Evolutionary conservation across 768 basidiomycete species (phyloP).

Genomic region (Trametes gibbosa): DNA sequence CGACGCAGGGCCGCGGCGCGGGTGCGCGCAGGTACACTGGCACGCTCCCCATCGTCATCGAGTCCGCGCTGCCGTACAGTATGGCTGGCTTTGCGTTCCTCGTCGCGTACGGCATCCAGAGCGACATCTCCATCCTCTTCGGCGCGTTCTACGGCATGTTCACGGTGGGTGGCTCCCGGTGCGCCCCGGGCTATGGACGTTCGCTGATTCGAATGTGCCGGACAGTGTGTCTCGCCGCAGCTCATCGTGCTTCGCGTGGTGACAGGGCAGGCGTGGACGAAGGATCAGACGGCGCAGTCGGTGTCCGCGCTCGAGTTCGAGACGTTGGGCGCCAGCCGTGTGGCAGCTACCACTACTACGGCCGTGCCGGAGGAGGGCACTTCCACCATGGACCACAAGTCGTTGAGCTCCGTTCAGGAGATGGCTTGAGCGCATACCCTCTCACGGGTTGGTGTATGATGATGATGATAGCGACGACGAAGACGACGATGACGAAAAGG

Average conservation of each 20-base stretch:
- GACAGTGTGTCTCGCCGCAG: constrained; percentile 21
- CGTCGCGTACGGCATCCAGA: constrained; percentile 19
- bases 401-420: neutral
- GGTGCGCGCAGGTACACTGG: constrained; percentile 14
- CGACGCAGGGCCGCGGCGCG: neutral
- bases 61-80: constrained; percentile 24
- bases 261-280: constrained; percentile 17
- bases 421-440: neutral
- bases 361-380: neutral
- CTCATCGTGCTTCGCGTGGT: constrained; percentile 21
- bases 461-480: neutral
- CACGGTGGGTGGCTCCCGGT: constrained; percentile 9
- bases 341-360: neutral
- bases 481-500: neutral
- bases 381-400: constrained; percentile 3
- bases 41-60: constrained; percentile 18
- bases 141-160: constrained; percentile 20
- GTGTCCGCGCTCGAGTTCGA: constrained; percentile 12
- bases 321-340: neutral
- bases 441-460: neutral
- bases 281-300: constrained; percentile 1
- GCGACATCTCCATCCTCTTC: constrained; percentile 19
- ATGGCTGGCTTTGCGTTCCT: constrained; percentile 22
- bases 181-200: neutral
- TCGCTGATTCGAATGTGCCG: no score